Evolutionary conservation across 2,329 filamentous ascomycete species (phyloP), one percentile per base, ranked within the genome.

Genomic region (Cercospora zeina): DNA sequence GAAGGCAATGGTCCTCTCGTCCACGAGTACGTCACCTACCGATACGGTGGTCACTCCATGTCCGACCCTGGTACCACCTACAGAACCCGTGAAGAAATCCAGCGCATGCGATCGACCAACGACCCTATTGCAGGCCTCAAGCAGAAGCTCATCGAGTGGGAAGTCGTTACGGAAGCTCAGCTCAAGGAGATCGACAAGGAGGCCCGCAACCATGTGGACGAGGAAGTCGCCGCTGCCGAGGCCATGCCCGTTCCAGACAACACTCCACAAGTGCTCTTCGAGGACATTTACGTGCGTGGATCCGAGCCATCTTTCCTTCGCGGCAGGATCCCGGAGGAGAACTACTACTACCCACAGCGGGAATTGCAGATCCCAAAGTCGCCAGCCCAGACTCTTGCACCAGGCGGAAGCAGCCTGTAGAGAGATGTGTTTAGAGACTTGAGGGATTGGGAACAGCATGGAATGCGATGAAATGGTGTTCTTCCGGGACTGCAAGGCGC

Each of bases 1-100:
- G 82, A 85, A 65, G 93, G 89, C 77, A 93, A 96, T 79, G 93
- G 93, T 66, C 95, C 95, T 69, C 85, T 99, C 67, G 95, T 99
- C 73, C 89, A 96, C 79, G 95, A 99, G 83, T 99, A 96, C 79
- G 93, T 99, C 75, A 99, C 95, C 73, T 99, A 99, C 89, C 88
- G 95, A 75, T 99, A 99, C 79, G 95, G 95, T 77, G 95, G 95
- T 71, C 95, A 99, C 88, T 97, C 92, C 81, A 99, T 99, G 95
- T 97, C 93, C 76, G 95, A 99, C 80, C 95, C 95, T 63, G 95
- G 95, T 78, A 99, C 95, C 79, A 97, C 95, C 73, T 99, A 99
- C 89, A 89, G 80, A 77, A 97, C 93, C 72, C 92, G 95, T 80
- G 95, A 99, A 84, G 95, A 99, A 83, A 96, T 99, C 76, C 93